Conservation (phyloP, 129 eudicot species). For the Erigeron canadensis region DNA sequence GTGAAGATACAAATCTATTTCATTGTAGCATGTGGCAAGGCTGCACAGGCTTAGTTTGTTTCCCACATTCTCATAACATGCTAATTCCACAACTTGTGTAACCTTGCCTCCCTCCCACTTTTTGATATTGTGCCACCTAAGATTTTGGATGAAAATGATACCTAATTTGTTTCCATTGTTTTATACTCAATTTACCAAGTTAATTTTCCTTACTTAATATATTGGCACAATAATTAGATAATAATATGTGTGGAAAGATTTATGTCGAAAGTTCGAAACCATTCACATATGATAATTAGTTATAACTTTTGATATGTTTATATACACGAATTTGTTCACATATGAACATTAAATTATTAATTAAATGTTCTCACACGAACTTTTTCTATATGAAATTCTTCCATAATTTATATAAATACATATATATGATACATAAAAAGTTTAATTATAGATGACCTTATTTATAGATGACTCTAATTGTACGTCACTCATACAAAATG, state of each 20-base stretch:
- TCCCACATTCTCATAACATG: slow-evolving; percentile 40
- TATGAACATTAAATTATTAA: no score
- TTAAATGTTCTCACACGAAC: no score
- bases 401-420: not conserved
- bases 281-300: no score
- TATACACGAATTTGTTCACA: no score
- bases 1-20: not conserved
- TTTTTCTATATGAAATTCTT: no score
- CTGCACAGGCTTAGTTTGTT: slow-evolving; percentile 33
- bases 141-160: slow-evolving; percentile 14
- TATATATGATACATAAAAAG: not conserved
- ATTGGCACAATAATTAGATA: not conserved
- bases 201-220: no score
- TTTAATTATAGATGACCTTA: no score
- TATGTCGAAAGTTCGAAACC: no score
- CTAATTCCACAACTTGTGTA: slow-evolving; percentile 33
- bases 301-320: no score
- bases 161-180: not conserved
- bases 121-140: slow-evolving; percentile 28
- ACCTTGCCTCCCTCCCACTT: slow-evolving; percentile 35
- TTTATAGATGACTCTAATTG: no score
- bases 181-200: not conserved
- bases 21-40: slow-evolving; percentile 26
- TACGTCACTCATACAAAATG: no score
- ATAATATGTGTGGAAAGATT: no score